Evolutionary conservation across 805 yeast species (phyloP), one percentile per base, ranked within the genome.

Genomic region (Candida nemodendra): DNA sequence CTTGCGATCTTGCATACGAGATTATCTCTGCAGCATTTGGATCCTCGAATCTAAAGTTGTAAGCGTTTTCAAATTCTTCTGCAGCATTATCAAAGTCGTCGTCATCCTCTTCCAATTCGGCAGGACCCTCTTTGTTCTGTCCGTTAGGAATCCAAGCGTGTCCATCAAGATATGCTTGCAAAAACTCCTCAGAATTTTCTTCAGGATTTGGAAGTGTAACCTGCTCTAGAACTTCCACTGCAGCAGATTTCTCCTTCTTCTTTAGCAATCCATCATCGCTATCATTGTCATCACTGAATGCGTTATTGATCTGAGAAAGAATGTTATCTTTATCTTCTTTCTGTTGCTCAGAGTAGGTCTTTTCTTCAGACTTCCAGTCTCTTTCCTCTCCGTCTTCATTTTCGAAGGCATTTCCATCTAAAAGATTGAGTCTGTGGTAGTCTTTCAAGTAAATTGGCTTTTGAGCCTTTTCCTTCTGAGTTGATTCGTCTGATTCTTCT

Each of bases 21-120:
- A 90, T 83, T 61, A 93, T 86, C 54, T 91, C 96, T 0, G 91
- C 87, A 5, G 96, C 76, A 48, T 80, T 78, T 12, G 95, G 89
- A 54, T 90, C 97, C 64, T 93, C 99, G 59, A 76, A 93, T 59
- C 99, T 76, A 72, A 91, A 91, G 56, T 93, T 93, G 65, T 90
- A 91, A 0, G 95, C 96, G 46, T 79, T 79, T 62, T 93, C 99
- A 53, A 87, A 89, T 54, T 78, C 69, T 52, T 93, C 99, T 5
- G 84, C 96, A 2, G 95, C 93, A 29, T 87, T 85, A 33, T 91
- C 97, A 55, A 90, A 90, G 38, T 85, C 93, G 32, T 83, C 91
- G 51, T 88, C 95, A 41, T 81, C 88, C 39, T 77, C 86, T 23
- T 72, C 70, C 48, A 71, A 61, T n/a, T 51, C 54, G 24, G 57